These are phyloP conservation scores for Hanseniaspora lachancei DNA, from an alignment of 805 yeast genomes.

Conservation along the genomic window DNA sequence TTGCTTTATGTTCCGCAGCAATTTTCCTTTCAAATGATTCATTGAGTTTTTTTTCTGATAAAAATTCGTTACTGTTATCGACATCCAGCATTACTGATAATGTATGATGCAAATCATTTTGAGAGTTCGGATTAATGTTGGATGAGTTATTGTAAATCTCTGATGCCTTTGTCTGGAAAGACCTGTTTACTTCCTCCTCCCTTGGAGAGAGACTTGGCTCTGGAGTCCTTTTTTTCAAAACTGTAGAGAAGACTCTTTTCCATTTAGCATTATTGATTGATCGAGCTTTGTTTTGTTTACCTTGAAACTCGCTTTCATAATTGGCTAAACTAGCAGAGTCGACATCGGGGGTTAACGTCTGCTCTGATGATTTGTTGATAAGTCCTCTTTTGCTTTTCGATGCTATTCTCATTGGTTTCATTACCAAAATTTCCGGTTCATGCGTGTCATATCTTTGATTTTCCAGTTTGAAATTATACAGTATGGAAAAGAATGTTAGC, in stretches of 20 bases:
- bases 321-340: conserved; percentile 14
- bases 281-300: background rate
- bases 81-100: conserved; percentile 12
- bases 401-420: conserved; percentile 15
- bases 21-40: conserved; percentile 11
- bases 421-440: conserved; percentile 8
- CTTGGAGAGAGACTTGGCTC: background rate
- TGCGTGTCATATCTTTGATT: conserved; percentile 5
- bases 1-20: conserved; percentile 12
- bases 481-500: background rate
- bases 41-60: background rate
- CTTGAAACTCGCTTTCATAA: background rate
- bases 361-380: conserved; percentile 24
- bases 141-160: conserved; percentile 12
- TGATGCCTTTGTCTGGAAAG: background rate
- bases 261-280: background rate
- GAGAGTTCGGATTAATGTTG: conserved; percentile 4
- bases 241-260: background rate
- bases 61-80: background rate
- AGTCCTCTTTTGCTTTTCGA: conserved; percentile 11
- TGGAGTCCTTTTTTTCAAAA: background rate
- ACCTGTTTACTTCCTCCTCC: background rate
- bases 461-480: background rate
- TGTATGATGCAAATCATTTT: background rate
- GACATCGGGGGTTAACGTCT: conserved; percentile 25